These are phyloP conservation scores for Leptographium wingfieldii DNA, from an alignment of 2,329 filamentous ascomycete genomes.

Conservation along the genomic window DNA sequence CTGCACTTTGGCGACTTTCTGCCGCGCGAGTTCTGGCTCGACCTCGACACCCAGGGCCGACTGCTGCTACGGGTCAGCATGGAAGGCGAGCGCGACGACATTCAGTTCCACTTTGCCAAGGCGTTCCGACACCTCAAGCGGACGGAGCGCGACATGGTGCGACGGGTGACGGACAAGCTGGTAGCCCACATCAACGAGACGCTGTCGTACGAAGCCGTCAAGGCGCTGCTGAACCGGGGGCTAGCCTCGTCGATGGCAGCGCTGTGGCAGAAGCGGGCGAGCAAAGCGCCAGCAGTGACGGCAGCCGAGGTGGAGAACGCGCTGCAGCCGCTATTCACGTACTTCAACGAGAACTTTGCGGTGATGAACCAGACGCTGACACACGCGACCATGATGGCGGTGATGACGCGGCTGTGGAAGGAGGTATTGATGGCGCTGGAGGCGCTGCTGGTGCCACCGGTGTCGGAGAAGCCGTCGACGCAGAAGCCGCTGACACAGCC, in stretches of 20 bases:
- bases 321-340: slow-evolving; percentile 73
- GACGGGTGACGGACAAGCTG: slow-evolving; percentile 96
- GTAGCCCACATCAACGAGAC: slow-evolving; percentile 86
- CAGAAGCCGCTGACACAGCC: slow-evolving; percentile 74
- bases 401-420: slow-evolving; percentile 98
- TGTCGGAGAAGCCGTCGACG: slow-evolving; percentile 85
- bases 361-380: slow-evolving; percentile 98
- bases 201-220: slow-evolving; percentile 70
- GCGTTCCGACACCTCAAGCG: slow-evolving; percentile 90
- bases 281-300: slow-evolving; percentile 34
- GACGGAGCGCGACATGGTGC: slow-evolving; percentile 94
- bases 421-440: slow-evolving; percentile 91
- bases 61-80: slow-evolving; percentile 87
- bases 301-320: slow-evolving; percentile 67
- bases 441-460: slow-evolving; percentile 74
- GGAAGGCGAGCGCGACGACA: slow-evolving; percentile 97
- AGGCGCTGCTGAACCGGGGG: slow-evolving; percentile 56
- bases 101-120: slow-evolving; percentile 97
- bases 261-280: slow-evolving; percentile 49
- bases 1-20: slow-evolving; percentile 92
- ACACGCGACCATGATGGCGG: slow-evolving; percentile 90
- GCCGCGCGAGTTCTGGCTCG: slow-evolving; percentile 93
- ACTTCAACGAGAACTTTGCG: slow-evolving; percentile 97
- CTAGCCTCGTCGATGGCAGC: slow-evolving; percentile 55
- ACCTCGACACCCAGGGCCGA: slow-evolving; percentile 88